Base-by-base conservation (phyloP, 1,139 yeast species). In the Diutina sp. region DNA sequence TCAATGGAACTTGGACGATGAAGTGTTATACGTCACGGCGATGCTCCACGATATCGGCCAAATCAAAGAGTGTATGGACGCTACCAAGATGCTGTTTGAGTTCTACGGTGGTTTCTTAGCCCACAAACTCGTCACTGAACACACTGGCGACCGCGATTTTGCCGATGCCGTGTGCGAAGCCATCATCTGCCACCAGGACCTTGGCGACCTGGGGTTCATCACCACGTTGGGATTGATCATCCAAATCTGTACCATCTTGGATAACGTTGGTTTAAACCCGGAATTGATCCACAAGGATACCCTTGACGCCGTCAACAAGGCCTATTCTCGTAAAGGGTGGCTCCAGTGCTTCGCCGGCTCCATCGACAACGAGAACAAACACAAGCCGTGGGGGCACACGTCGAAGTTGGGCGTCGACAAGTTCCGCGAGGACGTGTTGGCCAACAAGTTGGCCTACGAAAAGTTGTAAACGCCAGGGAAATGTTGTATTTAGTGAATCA, bases 121-220 rank as follows among this genome's bases (percentile, higher is more conserved):
- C 3, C 61, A 72, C 18, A 73, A 71, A 16, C 63, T 71, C 59
- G 59, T 72, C 1, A 61, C 67, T 53, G 56, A 64, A 29, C 62
- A 65, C 38, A 66, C 72, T 7, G 55, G 59, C 12, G 59, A 71
- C 58, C 59, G 62, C 50, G 71, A 68, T 53, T 71, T 63, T 56
- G 75, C 76, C 2, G 76, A 72, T 57, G 76, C 76, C 1, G 76
- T 72, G 3, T 63, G 71, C 44, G 76, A 72, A 61, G 76, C 76
- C 16, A 70, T 72, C 38, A 69, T 72, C 28, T 64, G 76, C 55
- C 76, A 72, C 61, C 76, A 72, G 59, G 74, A 72, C 61, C 63
- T 72, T 52, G 76, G 76, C 21, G 67, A 66, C 7, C 56, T 68
- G 1, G 76, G 76, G 3, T 69, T 61, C 58, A 72, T 72, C 58